phyloP scores from a whole-genome alignment of 257 asterid genomes.

The Coffea eugenioides region DNA sequence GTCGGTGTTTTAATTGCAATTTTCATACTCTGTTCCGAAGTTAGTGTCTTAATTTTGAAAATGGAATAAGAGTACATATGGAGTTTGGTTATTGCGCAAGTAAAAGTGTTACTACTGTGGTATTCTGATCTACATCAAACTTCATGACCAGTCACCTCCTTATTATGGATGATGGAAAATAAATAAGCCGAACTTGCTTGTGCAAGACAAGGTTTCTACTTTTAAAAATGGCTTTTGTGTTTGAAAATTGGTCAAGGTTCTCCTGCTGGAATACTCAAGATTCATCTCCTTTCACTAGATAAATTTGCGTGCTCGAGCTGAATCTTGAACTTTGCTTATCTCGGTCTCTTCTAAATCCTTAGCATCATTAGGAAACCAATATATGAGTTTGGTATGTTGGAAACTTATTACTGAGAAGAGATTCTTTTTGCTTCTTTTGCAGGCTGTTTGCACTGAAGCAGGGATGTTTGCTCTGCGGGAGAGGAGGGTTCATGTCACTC shows the following conservation, averaged over 20 bases:
- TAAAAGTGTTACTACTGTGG: neutral
- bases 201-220: neutral
- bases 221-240: neutral
- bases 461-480: constrained; percentile 98
- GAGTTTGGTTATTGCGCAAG: neutral
- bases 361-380: neutral
- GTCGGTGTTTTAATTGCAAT: neutral
- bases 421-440: constrained; percentile 16
- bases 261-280: neutral
- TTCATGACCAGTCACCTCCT: neutral
- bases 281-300: neutral
- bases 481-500: constrained; percentile 92
- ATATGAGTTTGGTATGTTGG: neutral
- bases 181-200: neutral
- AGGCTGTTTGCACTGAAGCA: constrained; percentile 96
- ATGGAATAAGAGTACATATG: too few relatives aligned
- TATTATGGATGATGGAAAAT: neutral
- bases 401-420: neutral
- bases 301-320: neutral
- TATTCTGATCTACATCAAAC: neutral
- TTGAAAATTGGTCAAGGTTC: neutral
- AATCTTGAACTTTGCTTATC: neutral
- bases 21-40: too few relatives aligned
- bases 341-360: neutral
- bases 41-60: too few relatives aligned